phyloP scores from a whole-genome alignment of 2,329 filamentous ascomycete species.

The Fusarium neocosmosporiellum region DNA sequence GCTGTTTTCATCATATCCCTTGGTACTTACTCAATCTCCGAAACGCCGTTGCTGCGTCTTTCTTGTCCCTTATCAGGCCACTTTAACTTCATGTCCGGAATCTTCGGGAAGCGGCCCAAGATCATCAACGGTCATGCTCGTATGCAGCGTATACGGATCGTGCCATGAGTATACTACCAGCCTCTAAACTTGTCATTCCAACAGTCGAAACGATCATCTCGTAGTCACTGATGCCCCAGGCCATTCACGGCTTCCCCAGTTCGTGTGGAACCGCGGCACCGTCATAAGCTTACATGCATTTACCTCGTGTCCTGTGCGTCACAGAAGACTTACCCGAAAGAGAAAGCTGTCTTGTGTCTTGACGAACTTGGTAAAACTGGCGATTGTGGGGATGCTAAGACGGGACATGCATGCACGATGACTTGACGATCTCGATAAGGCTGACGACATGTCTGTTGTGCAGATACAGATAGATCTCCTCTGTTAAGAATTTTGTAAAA shows the following conservation, averaged over 20 bases:
- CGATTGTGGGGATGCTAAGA: not conserved
- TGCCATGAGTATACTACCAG: not conserved
- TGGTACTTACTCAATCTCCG: not conserved
- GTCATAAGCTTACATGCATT: not conserved
- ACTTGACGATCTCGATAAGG: not conserved
- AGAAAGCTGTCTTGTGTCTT: not conserved
- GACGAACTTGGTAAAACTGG: not conserved
- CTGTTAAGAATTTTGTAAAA: not conserved
- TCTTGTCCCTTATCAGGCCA: not conserved
- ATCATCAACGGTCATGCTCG: not conserved
- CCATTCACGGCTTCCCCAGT: not conserved
- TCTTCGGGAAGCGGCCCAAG: not conserved
- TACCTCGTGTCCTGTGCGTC: not conserved
- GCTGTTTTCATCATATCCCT: not conserved
- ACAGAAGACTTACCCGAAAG: not conserved
- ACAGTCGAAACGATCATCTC: not conserved
- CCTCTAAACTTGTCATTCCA: not conserved
- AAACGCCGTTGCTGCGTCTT: not conserved
- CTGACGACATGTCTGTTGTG: not conserved
- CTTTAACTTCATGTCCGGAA: not conserved
- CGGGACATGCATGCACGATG: not conserved
- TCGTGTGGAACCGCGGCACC: not conserved
- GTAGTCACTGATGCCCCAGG: not conserved
- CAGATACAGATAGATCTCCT: not conserved
- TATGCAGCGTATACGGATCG: not conserved